Base-by-base conservation (phyloP, 768 basidiomycete species). In the Boletus reticulatus region DNA sequence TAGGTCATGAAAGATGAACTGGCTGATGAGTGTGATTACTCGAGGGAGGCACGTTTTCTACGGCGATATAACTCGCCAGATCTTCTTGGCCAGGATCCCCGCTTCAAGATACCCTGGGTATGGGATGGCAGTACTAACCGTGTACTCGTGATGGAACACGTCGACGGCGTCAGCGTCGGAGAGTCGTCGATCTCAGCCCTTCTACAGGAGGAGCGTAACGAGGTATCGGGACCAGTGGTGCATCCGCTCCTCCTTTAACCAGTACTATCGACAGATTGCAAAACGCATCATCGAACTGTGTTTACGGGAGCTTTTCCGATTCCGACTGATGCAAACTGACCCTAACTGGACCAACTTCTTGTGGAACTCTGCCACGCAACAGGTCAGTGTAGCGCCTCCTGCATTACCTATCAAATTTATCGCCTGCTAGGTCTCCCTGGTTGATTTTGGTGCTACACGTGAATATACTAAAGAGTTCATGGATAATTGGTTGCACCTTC, bases 291-390 rank as follows among this genome's bases (percentile, higher is more conserved):
- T 98, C 48, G 87, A 91, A 44, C 78, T 99, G 8, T 98, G 94
- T 67, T 75, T 99, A 39, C 84, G 81, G 55, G 97, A 98, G 68
- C 81, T 99, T 8, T 97, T 98, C 69, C 78, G 85, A 56, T 96
- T 97, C 75, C 78, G 90, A 31, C 72, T 88, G 42, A 98, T 99
- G 97, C 97, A 98, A 71, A 99, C 96, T 0, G 96, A 99, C 68
- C 97, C 97, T 4, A 98, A 99, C 64, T 98, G 92, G 91, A 90
- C 92, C 10, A 98, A 98, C 71, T 98, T 99, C 75, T 76, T 99
- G 22, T 98, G 91, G 86, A 89, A 94, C 69, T 63, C 77, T 0
- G 56, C 74, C 4, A 84, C 84, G 2, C 78, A 80, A 42, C 82
- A 85, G 78, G 89, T 87, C 19, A 24, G 68, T 39, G 42, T 17